Base-by-base conservation (phyloP, 2,329 filamentous ascomycete species). In the Trichoderma arundinaceum region DNA sequence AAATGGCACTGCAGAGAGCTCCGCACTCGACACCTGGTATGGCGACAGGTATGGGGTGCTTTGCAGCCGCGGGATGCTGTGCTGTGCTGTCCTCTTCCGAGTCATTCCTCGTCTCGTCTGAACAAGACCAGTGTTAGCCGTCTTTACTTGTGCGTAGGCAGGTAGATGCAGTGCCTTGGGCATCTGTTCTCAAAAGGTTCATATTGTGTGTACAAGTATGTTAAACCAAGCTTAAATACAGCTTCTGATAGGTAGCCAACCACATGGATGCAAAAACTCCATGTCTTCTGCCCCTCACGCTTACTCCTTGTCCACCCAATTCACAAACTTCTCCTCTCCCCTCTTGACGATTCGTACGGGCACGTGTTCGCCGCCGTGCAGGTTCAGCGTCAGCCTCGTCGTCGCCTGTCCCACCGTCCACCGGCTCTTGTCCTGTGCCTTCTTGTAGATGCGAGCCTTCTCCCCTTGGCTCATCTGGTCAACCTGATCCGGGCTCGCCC, bases 301-400 rank as follows among this genome's bases (percentile, higher is more conserved):
- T 64, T 49, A 61, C 57, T 66, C 48, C 32, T 22, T 15, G 7
- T 61, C 64, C 59, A 78, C 67, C 72, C 78, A 78, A 48, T 76
- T 72, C 43, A 85, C 77, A 77, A 94, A 93, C 72, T 84, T 84
- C 81, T 94, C 92, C 69, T 84, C 77, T 0, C 91, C 91, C 70
- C 89, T 86, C 78, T 79, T 86, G 9, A 92, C 88, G 69, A 94
- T 77, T 68, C 90, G 79, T 46, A 94, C 79, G 0, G 89, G 88
- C 39, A 94, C 86, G 63, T 84, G 80, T 79, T 22, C 77, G 80
- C n/a, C 82, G 44, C 44, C 58, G 35, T 87, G 82, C 76, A 94
- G 80, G 78, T 92, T 91, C 70, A 94, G 79, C 67, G 91, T 93
- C 67, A 94, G 82, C 65, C 91, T 77, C n/a, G 84, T 85, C 33